Conservation (phyloP, 2,329 filamentous ascomycete genomes). For the Pezicula carpinea region DNA sequence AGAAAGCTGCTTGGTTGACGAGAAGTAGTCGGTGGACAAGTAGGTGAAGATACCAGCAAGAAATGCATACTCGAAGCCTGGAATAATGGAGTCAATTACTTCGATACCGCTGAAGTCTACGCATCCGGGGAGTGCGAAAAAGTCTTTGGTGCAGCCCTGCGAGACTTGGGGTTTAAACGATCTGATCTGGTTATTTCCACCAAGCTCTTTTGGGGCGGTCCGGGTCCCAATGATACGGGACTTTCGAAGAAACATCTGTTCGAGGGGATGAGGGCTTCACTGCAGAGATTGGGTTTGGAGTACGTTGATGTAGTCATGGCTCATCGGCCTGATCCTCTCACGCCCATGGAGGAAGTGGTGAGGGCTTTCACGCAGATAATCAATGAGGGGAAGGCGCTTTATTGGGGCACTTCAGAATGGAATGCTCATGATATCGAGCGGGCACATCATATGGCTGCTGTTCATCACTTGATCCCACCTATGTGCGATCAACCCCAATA, state of each 20-base stretch:
- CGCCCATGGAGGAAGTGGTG: constrained; percentile 67
- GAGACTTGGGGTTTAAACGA: constrained; percentile 51
- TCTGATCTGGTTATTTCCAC: constrained; percentile 55
- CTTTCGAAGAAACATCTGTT: constrained; percentile 66
- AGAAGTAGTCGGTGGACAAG: too few relatives aligned
- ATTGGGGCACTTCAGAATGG: constrained; percentile 70
- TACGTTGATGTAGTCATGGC: constrained; percentile 68
- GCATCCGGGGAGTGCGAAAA: constrained; percentile 46
- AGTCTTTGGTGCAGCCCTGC: constrained; percentile 51
- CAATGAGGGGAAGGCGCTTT: constrained; percentile 61
- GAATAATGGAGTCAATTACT: constrained; percentile 56
- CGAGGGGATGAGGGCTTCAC: constrained; percentile 56
- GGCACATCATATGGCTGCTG: constrained; percentile 56
- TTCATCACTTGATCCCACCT: constrained; percentile 56
- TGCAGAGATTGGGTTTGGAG: constrained; percentile 49
- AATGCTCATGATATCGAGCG: constrained; percentile 59
- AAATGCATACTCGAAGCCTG: too few relatives aligned
- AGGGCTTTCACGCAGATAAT: constrained; percentile 69
- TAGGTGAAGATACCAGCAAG: too few relatives aligned
- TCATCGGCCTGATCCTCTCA: constrained; percentile 62
- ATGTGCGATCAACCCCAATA: constrained; percentile 64
- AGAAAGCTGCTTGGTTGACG: constrained; percentile 58
- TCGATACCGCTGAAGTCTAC: constrained; percentile 53
- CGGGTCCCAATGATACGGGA: constrained; percentile 60
- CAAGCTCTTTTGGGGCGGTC: constrained; percentile 50